These are phyloP conservation scores for Thecaphora frezii DNA, from an alignment of 1,284 basidiomycete genomes.

Conservation along the genomic window DNA sequence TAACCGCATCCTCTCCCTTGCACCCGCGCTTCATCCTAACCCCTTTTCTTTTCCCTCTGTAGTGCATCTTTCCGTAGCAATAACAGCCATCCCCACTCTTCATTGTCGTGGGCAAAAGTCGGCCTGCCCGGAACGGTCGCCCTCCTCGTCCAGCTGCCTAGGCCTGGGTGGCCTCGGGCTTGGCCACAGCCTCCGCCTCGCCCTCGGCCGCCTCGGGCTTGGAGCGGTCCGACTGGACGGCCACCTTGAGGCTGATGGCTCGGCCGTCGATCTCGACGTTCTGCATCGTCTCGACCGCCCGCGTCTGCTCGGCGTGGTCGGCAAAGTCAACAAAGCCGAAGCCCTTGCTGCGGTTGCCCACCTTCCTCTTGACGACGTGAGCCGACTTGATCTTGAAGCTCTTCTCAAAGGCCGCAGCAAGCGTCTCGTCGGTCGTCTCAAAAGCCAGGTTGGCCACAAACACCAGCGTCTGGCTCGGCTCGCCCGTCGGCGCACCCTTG, in stretches of 20 bases:
- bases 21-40: too few species aligned
- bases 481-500: slow-evolving; percentile 40
- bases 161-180: too few species aligned
- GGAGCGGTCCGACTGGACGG: slow-evolving; percentile 14
- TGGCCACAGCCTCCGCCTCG: too few species aligned
- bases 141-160: too few species aligned
- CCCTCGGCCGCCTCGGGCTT: neutral
- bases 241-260: slow-evolving; percentile 39
- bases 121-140: too few species aligned
- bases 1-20: too few species aligned
- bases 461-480: slow-evolving; percentile 50
- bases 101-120: too few species aligned
- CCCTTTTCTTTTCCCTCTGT: too few species aligned
- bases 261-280: slow-evolving; percentile 43
- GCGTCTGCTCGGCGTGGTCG: slow-evolving; percentile 40
- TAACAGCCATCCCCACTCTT: too few species aligned
- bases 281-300: slow-evolving; percentile 38
- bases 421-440: slow-evolving; percentile 43
- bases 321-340: slow-evolving; percentile 52
- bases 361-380: slow-evolving; percentile 44
- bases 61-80: too few species aligned
- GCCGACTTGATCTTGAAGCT: slow-evolving; percentile 44
- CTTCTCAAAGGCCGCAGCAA: slow-evolving; percentile 39
- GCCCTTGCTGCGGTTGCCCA: slow-evolving; percentile 42
- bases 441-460: slow-evolving; percentile 55